phyloP scores from a whole-genome alignment of 257 asterid genomes.

The Fraxinus excelsior region DNA sequence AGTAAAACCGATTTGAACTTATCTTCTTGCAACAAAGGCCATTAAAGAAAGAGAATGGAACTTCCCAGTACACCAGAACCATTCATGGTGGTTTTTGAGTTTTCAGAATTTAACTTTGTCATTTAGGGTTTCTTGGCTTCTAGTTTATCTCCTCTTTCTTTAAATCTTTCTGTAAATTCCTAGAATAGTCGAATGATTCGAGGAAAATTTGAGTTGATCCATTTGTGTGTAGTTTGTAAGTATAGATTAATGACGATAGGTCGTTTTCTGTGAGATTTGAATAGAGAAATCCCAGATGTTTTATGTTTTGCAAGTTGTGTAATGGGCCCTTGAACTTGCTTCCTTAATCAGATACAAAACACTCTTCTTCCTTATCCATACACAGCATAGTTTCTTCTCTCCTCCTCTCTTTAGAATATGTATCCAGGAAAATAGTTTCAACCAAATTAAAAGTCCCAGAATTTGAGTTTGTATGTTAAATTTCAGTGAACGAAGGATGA shows the following conservation, averaged over 20 bases:
- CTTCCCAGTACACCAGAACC: constrained; percentile 28
- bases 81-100: constrained; percentile 47
- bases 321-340: constrained; percentile 47
- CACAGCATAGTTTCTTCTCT: not conserved
- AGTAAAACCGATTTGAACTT: constrained; percentile 53
- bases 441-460: not conserved
- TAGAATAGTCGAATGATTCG: not conserved
- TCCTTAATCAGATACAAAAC: constrained; percentile 60
- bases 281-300: constrained; percentile 40
- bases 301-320: constrained; percentile 61
- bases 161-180: not conserved
- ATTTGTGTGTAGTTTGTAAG: not conserved
- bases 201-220: not conserved
- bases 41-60: constrained; percentile 8
- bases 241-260: constrained; percentile 21
- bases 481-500: constrained; percentile 28
- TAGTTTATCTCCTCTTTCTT: not conserved
- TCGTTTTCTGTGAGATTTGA: constrained; percentile 38
- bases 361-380: constrained; percentile 41
- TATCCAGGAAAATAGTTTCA: too few species aligned
- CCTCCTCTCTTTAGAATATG: not conserved
- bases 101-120: constrained; percentile 22
- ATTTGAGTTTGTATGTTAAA: not conserved
- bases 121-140: constrained; percentile 21
- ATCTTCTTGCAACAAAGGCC: constrained; percentile 36